phyloP scores from a whole-genome alignment of 345 rosid species.

The Populus pruinosa region DNA sequence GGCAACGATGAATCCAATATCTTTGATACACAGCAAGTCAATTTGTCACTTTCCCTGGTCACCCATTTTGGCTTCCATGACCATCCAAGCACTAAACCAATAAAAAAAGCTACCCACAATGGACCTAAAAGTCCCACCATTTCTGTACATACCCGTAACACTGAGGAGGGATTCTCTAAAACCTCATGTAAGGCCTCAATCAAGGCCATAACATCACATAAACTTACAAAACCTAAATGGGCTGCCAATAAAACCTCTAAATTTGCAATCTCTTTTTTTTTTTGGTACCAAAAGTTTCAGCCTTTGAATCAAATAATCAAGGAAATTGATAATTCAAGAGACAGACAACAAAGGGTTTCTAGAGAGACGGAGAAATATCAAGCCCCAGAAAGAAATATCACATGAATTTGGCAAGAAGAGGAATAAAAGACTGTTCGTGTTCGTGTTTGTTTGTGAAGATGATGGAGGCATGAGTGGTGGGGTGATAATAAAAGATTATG shows the following conservation, averaged over 20 bases:
- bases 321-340: neutral
- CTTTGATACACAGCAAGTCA: constrained; percentile 28
- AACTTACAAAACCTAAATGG: neutral
- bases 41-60: constrained; percentile 9
- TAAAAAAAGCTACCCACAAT: constrained; percentile 52
- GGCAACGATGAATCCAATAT: constrained; percentile 39
- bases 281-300: neutral
- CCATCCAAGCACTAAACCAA: constrained; percentile 64
- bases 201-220: constrained; percentile 26
- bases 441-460: neutral
- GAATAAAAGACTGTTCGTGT: neutral
- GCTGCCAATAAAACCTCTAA: neutral
- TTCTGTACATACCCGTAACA: constrained; percentile 27
- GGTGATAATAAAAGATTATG: neutral
- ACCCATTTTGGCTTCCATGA: constrained; percentile 67
- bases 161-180: constrained; percentile 1
- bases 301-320: neutral
- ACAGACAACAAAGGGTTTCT: neutral
- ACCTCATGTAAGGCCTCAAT: constrained; percentile 13
- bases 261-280: neutral
- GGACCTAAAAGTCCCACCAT: constrained; percentile 25
- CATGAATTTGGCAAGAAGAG: neutral
- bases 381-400: neutral
- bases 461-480: neutral
- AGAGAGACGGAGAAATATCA: neutral